A percentile compares a stretch with the other conserved stretches of the same genome.
phyloP scores from a whole-genome alignment of 495 filamentous ascomycete genomes.

The Trichoderma reesei region DNA sequence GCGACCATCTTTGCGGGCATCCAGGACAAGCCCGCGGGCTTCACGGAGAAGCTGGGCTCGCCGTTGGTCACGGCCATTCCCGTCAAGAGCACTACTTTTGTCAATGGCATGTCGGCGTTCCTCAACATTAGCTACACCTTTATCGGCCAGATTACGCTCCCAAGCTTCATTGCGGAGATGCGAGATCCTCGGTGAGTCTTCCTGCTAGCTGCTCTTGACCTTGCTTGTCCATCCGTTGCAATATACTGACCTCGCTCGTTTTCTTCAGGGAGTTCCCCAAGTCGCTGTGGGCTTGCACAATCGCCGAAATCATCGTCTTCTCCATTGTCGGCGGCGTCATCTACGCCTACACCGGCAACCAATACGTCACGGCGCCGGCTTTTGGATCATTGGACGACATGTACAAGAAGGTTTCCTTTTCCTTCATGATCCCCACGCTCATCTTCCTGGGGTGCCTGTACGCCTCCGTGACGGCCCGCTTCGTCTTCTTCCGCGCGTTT shows the following conservation, averaged over 20 bases:
- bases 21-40: conserved; percentile 52
- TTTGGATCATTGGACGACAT: conserved; percentile 67
- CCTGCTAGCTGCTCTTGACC: neutral
- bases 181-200: conserved; percentile 46
- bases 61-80: conserved; percentile 58
- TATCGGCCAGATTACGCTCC: conserved; percentile 85
- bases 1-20: conserved; percentile 70
- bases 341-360: conserved; percentile 73
- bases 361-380: conserved; percentile 72
- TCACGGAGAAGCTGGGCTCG: conserved; percentile 35
- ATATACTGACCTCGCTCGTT: conserved; percentile 2
- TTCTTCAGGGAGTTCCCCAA: conserved; percentile 71
- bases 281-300: conserved; percentile 77
- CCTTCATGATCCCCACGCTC: conserved; percentile 86
- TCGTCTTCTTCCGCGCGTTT: conserved; percentile 80
- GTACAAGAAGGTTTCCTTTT: conserved; percentile 76
- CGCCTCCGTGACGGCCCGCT: conserved; percentile 76
- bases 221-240: no score
- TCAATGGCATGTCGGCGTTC: conserved; percentile 70
- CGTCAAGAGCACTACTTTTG: conserved; percentile 62
- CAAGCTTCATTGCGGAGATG: conserved; percentile 91
- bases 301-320: conserved; percentile 75
- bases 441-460: conserved; percentile 86
- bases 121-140: conserved; percentile 89
- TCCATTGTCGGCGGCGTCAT: conserved; percentile 63